These are phyloP conservation scores for Colletotrichum simmondsii DNA, from an alignment of 2,329 filamentous ascomycete genomes.

Conservation along the genomic window DNA sequence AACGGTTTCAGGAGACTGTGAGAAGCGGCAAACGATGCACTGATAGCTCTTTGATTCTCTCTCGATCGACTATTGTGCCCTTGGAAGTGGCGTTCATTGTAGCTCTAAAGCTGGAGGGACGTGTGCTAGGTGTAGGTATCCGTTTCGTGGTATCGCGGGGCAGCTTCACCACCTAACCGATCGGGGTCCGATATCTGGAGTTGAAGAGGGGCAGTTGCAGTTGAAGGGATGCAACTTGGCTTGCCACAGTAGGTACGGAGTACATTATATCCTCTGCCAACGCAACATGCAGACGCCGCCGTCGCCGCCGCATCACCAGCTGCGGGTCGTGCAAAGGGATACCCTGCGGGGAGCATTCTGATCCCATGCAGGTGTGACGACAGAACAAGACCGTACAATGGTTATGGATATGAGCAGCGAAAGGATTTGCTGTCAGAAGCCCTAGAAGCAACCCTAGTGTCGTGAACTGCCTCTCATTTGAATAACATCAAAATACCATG, in stretches of 20 bases:
- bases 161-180: slow-evolving; percentile 25
- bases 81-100: neutral
- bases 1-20: slow-evolving; percentile 1
- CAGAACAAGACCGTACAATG: slow-evolving; percentile 8
- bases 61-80: neutral
- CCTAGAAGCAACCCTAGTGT: neutral
- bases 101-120: neutral
- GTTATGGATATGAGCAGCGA: neutral
- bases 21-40: neutral
- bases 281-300: slow-evolving; percentile 35
- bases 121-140: neutral
- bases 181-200: slow-evolving; percentile 27
- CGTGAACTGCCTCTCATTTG: neutral
- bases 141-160: slow-evolving; percentile 20
- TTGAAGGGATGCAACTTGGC: slow-evolving; percentile 17
- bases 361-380: slow-evolving; percentile 30
- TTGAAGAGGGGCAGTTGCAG: slow-evolving; percentile 16
- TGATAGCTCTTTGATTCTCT: neutral
- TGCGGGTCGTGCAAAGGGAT: slow-evolving; percentile 29
- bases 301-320: slow-evolving; percentile 24
- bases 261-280: slow-evolving; percentile 32
- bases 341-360: slow-evolving; percentile 32
- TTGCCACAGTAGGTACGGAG: slow-evolving; percentile 18
- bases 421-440: neutral
- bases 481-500: neutral